Evolutionary conservation across 225 moss, liverwort and hornwort species (phyloP).

Genomic region (Asterella californica): DNA sequence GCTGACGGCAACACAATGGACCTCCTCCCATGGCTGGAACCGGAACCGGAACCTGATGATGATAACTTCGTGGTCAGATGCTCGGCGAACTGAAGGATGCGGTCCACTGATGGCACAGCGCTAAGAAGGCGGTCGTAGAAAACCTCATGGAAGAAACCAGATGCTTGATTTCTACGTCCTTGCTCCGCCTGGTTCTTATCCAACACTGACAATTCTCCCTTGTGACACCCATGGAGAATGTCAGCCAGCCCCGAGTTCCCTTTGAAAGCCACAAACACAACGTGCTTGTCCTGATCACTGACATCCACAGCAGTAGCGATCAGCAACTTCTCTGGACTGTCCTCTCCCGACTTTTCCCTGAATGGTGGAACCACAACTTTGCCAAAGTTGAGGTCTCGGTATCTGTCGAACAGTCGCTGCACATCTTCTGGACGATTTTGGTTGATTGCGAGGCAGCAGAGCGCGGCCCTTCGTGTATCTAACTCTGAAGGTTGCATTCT

Average conservation of each 20-base stretch:
- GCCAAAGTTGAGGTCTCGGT: not conserved
- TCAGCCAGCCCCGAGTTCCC: not conserved
- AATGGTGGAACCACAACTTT: not conserved
- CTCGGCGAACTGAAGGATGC: not conserved
- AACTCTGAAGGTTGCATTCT: not conserved
- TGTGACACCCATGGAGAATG: slow-evolving; percentile 1
- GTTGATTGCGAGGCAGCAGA: slow-evolving; percentile 12
- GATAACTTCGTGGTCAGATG: not conserved
- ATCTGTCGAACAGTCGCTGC: not conserved
- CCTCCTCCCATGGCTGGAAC: not conserved
- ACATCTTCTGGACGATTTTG: not conserved
- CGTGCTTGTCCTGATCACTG: not conserved
- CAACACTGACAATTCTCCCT: not conserved
- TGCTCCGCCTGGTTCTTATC: not conserved
- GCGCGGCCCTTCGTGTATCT: not conserved
- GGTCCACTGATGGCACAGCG: slow-evolving; percentile 2
- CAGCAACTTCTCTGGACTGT: not conserved
- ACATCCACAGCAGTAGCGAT: slow-evolving; percentile 1
- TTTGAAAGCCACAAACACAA: slow-evolving; percentile 7
- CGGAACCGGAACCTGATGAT: not conserved
- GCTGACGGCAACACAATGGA: not conserved
- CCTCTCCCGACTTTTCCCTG: not conserved
- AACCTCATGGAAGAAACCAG: slow-evolving; percentile 2
- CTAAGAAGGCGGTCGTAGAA: slow-evolving; percentile 3
- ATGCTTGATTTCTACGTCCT: not conserved